Evolutionary conservation across 495 filamentous ascomycete genomes (phyloP).

Genomic region (Eremomyces bilateralis): DNA sequence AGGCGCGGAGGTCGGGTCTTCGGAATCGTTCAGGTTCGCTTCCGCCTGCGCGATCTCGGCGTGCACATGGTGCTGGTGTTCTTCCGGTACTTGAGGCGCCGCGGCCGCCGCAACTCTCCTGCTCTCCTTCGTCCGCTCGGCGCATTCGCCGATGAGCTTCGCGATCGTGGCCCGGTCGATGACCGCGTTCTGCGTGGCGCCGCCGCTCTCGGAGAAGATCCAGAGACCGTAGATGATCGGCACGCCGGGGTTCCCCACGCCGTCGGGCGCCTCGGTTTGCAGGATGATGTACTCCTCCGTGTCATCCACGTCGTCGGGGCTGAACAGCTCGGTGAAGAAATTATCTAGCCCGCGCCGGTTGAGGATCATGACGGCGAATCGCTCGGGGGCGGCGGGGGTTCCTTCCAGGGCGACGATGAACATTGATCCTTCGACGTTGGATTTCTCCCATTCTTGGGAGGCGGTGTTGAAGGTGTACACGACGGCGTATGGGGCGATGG

Average conservation of each 20-base stretch:
- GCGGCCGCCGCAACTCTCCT: too few species aligned
- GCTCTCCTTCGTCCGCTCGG: too few species aligned
- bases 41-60: too few species aligned
- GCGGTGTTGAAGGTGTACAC: slow-evolving; percentile 51
- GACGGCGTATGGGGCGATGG: slow-evolving; percentile 56
- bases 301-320: slow-evolving; percentile 7
- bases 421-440: slow-evolving; percentile 53
- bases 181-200: slow-evolving; percentile 30
- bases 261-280: slow-evolving; percentile 16
- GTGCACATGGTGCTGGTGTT: too few species aligned
- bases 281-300: slow-evolving; percentile 40
- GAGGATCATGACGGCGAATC: slow-evolving; percentile 37
- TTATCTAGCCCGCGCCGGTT: slow-evolving; percentile 39
- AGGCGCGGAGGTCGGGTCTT: slow-evolving; percentile 10
- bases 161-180: slow-evolving; percentile 28
- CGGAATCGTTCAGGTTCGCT: too few species aligned
- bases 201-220: slow-evolving; percentile 34
- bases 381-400: slow-evolving; percentile 13
- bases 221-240: slow-evolving; percentile 35
- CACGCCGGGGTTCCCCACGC: slow-evolving; percentile 5
- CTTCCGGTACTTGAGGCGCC: too few species aligned
- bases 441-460: slow-evolving; percentile 51
- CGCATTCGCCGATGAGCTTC: slow-evolving; percentile 31
- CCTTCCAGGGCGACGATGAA: slow-evolving; percentile 46
- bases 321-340: slow-evolving; percentile 29